phyloP scores from a whole-genome alignment of 176 grass and related monocot species.

The Carex scoparia region DNA sequence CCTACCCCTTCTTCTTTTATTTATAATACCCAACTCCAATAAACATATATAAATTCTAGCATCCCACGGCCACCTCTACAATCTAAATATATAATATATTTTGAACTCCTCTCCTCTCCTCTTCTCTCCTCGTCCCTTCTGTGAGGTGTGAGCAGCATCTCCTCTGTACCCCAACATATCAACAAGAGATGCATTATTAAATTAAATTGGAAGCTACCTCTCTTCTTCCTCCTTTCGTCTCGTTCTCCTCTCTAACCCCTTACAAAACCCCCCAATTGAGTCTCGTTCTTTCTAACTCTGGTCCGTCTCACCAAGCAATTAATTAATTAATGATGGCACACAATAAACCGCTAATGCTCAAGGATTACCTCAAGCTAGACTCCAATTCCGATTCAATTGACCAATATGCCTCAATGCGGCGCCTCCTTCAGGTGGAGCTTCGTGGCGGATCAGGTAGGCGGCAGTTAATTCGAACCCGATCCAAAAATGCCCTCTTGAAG shows the following conservation, averaged over 20 bases:
- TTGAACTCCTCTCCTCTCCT: too few relatives aligned
- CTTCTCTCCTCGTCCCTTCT: too few relatives aligned
- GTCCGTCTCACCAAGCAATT: background rate
- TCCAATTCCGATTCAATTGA: constrained; percentile 26
- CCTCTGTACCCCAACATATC: constrained; percentile 4
- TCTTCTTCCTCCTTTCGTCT: constrained; percentile 10
- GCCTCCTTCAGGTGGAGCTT: constrained; percentile 36
- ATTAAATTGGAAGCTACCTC: constrained; percentile 14
- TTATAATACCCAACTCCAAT: too few relatives aligned
- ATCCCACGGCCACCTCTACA: background rate
- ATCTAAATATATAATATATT: too few relatives aligned
- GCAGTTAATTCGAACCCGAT: constrained; percentile 15
- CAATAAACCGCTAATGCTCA: constrained; percentile 46
- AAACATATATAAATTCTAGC: background rate
- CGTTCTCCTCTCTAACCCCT: background rate
- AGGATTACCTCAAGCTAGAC: constrained; percentile 69
- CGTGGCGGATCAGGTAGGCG: background rate
- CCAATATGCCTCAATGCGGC: constrained; percentile 22
- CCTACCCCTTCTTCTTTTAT: background rate
- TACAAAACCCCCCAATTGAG: background rate
- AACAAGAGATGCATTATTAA: background rate
- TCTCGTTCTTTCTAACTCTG: too few relatives aligned
- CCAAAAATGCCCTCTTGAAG: constrained; percentile 32
- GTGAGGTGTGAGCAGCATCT: background rate
- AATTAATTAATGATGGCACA: background rate